A percentile compares a stretch with the other conserved stretches of the same genome.
Conservation (phyloP, 345 rosid genomes). For the Rhodamnia argentea region DNA sequence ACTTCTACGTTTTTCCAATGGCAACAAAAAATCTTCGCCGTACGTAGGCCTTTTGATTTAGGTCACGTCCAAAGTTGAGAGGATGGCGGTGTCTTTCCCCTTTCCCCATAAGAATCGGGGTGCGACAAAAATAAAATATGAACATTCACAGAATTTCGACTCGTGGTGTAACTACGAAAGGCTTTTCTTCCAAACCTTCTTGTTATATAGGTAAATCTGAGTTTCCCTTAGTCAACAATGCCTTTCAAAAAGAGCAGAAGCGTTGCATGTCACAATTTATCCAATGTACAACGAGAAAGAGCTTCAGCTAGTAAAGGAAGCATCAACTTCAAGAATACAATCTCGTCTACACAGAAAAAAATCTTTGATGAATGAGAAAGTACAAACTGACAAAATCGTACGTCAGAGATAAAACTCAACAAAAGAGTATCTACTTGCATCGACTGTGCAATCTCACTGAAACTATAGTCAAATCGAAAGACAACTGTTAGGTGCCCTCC, state of each 20-base stretch:
- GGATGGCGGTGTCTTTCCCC: too few species aligned
- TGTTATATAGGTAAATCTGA: neutral
- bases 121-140: neutral
- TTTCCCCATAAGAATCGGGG: too few species aligned
- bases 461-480: neutral
- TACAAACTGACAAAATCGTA: neutral
- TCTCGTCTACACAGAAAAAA: neutral
- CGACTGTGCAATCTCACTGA: neutral
- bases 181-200: neutral
- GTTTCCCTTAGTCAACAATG: neutral
- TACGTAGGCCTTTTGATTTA: too few species aligned
- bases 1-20: too few species aligned
- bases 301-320: neutral
- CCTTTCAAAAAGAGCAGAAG: neutral
- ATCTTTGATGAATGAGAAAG: neutral
- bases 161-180: neutral
- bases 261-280: neutral
- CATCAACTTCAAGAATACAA: neutral
- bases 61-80: too few species aligned
- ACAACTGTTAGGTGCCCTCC: neutral
- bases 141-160: neutral
- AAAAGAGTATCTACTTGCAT: neutral
- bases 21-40: too few species aligned
- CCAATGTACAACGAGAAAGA: neutral
- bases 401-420: neutral